phyloP scores from a whole-genome alignment of 73 alveolate genomes.

The Paramecium tetraurelia region DNA sequence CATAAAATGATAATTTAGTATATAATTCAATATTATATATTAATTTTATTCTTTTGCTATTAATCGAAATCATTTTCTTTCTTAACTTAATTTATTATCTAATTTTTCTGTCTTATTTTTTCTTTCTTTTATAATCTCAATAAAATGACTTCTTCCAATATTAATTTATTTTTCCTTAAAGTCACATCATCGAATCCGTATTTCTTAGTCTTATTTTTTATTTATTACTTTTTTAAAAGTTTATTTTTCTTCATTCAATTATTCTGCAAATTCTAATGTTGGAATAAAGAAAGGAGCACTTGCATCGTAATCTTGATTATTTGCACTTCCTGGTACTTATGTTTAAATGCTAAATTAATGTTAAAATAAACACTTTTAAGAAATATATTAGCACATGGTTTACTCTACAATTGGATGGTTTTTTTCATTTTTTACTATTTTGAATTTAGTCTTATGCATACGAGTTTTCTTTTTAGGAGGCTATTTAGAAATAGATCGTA shows the following conservation, averaged over 20 bases:
- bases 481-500: conserved; percentile 16
- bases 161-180: conserved; percentile 52
- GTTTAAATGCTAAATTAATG: not conserved
- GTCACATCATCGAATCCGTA: conserved; percentile 59
- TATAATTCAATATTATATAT: not conserved
- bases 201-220: not conserved
- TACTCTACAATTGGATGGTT: conserved; percentile 32
- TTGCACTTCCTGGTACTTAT: not conserved
- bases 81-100: conserved; percentile 28
- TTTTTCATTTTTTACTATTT: conserved; percentile 41
- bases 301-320: conserved; percentile 31
- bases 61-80: not conserved
- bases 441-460: conserved; percentile 56
- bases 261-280: conserved; percentile 54
- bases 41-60: not conserved
- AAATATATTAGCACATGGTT: conserved; percentile 28
- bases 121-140: conserved; percentile 51
- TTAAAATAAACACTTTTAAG: not conserved
- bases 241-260: conserved; percentile 43
- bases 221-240: conserved; percentile 16
- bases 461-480: conserved; percentile 62
- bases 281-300: conserved; percentile 55
- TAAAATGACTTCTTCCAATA: conserved; percentile 51
- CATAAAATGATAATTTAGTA: not conserved
- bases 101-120: conserved; percentile 48